Evolutionary conservation across 805 yeast species (phyloP), one percentile per base, ranked within the genome.

Genomic region (Candida dendrica): DNA sequence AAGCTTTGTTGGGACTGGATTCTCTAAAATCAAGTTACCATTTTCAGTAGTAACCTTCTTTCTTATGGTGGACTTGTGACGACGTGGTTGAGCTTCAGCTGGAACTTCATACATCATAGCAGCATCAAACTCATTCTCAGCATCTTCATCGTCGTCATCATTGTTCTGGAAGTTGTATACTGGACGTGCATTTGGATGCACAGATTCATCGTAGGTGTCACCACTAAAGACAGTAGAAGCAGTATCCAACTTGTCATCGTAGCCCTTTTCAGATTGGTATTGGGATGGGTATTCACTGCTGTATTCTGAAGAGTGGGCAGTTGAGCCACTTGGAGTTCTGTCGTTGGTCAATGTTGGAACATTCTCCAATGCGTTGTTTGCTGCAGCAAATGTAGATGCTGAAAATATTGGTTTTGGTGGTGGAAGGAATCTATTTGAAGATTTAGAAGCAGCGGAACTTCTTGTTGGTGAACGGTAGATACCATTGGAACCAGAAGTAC

Each of bases 1-100:
- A 44, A 93, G 71, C 47, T 90, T 93, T 19, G 89, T 81, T 13
- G 99, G 98, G 38, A 93, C 83, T 3, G 98, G 96, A 54, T 95
- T 91, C 59, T 93, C 97, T 42, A 93, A 71, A 11, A 90, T 88
- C 59, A 93, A 75, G 53, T 91, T 79, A 53, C 96, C 95, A 40
- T 81, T 69, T 43, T 81, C 84, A 37, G 89, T 74, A 55, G 80
- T 65, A 59, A 85, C 87, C 52, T 84, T 83, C 55, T 89, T 83
- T 55, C 81, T 76, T 36, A 81, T 72, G 49, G 75, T 72, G 2
- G 85, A 75, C 53, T 81, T 81, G 49, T 83, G 82, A 53, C 87
- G 77, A 40, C 78, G 72, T 9, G 86, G 85, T 38, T 58, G 64
- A 1, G 60, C 58, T 4, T 51, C 41, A 7, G 42, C 24, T 38